Base-by-base conservation (phyloP, 2,329 filamentous ascomycete species). In the Tolypocladium nubicola region DNA sequence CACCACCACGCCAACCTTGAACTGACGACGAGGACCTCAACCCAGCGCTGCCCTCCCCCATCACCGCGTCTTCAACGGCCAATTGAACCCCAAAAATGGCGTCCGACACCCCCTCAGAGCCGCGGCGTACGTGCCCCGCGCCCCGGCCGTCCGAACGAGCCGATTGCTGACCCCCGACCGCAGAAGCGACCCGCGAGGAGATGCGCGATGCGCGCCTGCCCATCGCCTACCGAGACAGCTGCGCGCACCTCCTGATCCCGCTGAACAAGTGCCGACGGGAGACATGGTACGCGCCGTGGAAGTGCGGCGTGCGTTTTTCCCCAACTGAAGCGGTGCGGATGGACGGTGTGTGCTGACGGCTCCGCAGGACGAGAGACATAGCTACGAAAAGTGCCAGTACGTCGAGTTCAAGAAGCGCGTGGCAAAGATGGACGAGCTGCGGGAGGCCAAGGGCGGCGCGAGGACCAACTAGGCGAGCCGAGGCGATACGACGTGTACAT, bases 341-440 rank as follows among this genome's bases (percentile, higher is more conserved):
- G 38, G 14, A 39, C 8, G 38, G 5, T 4, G 43, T 53, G 21
- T 54, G 57, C 58, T 53, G 41, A 62, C 38, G 57, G 41, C 58
- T 59, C 9, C 1, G 26, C 70, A 97, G 94, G 86, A 91, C 73
- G 94, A 99, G 81, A 83, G 94, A 79, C 94, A 99, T 77, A 88
- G 86, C 70, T 99, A 99, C 81, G 94, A 99, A 74, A 97, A 97
- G 75, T 99, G 94, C 84, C 94, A 99, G 71, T 99, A 99, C 76
- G 89, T 89, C 63, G 94, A 97, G 74, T 99, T 99, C 82, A 96
- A 96, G 85, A 90, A 93, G 82, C 86, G 94, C 59, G 94, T 99
- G 63, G 90, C 88, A 70, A 97, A 96, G 86, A 99, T 99, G 94
- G 86, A 97, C 68, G 92, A 99, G 79, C 77, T 99, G 70, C 84